A percentile compares a stretch with the other conserved stretches of the same genome.
phyloP scores from a whole-genome alignment of 192 early-diverging fungal genomes.

The Phlyctochytrium arcticum region DNA sequence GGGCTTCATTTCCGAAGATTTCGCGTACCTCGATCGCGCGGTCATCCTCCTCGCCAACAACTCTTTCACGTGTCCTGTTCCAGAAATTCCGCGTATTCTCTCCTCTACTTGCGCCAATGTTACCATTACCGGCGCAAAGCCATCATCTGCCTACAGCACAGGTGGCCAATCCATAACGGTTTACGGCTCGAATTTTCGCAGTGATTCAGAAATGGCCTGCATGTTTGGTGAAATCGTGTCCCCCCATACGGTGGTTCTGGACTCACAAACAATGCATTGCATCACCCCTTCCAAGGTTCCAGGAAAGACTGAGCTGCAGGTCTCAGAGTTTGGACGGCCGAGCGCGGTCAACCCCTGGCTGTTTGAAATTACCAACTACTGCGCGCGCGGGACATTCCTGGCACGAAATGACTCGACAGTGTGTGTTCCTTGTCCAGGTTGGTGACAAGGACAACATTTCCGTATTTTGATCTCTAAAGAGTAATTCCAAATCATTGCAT shows the following conservation, averaged over 20 bases:
- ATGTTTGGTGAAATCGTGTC: conserved; percentile 14
- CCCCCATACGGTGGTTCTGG: not conserved
- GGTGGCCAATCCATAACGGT: not conserved
- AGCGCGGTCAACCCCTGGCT: not conserved
- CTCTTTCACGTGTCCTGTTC: conserved; percentile 20
- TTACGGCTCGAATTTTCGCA: not conserved
- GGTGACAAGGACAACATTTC: too few relatives aligned
- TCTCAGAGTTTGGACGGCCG: conserved; percentile 5
- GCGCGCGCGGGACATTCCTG: conserved; percentile 16
- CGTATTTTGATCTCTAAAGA: too few relatives aligned
- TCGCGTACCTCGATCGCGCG: not conserved
- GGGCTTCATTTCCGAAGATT: conserved; percentile 5
- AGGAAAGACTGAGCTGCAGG: not conserved
- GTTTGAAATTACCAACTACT: conserved; percentile 11
- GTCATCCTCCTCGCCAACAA: conserved; percentile 1
- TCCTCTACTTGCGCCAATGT: conserved; percentile 8
- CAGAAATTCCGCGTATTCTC: conserved; percentile 6
- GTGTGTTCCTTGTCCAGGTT: conserved; percentile 20
- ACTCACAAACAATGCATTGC: not conserved
- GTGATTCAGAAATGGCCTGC: not conserved
- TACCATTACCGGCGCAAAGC: not conserved
- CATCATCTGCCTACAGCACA: not conserved
- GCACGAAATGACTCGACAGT: not conserved
- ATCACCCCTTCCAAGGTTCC: conserved; percentile 1
- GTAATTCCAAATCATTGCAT: too few relatives aligned